Conservation (phyloP, 169 alveolate species). For the Perkinsus olseni region DNA sequence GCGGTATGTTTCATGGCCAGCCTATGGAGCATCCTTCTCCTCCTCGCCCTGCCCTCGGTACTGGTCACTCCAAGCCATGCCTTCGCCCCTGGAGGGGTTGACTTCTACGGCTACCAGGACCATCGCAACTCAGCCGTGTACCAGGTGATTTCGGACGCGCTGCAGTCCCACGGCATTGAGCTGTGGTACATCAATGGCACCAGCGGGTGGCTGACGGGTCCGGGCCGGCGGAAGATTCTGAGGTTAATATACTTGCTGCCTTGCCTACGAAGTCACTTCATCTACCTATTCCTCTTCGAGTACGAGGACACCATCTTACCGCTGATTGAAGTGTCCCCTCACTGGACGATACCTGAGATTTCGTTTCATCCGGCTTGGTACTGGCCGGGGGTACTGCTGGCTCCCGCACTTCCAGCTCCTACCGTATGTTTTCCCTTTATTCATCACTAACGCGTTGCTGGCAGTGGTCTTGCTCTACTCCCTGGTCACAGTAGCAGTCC, state of each 20-base stretch:
- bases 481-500: neutral
- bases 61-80: neutral
- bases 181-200: neutral
- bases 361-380: neutral
- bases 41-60: neutral
- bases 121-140: neutral
- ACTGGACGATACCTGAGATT: neutral
- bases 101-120: neutral
- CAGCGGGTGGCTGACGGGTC: neutral
- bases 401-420: slow-evolving; percentile 1
- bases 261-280: neutral
- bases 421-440: neutral
- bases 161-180: neutral
- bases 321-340: neutral
- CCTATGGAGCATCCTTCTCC: neutral
- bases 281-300: neutral
- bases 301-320: neutral
- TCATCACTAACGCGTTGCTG: neutral
- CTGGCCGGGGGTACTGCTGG: neutral
- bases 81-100: neutral
- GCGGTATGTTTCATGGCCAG: neutral
- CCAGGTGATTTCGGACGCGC: neutral
- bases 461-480: neutral
- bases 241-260: neutral
- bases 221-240: neutral